Evolutionary conservation across 768 basidiomycete species (phyloP).

Genomic region (Xerocomellus amylosporus): DNA sequence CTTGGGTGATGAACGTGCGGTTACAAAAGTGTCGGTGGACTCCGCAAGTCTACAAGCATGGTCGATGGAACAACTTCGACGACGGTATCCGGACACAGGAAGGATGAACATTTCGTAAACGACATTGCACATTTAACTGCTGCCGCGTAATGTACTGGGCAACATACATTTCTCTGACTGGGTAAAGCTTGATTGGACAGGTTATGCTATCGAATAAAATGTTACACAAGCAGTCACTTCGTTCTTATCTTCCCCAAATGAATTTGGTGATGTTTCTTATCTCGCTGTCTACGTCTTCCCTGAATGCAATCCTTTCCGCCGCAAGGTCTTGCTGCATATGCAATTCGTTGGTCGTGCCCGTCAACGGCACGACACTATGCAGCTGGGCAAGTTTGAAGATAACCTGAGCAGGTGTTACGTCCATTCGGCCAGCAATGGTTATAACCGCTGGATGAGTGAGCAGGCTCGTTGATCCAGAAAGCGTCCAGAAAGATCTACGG

Average conservation of each 20-base stretch:
- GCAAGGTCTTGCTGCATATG: slow-evolving; percentile 70
- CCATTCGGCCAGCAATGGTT: slow-evolving; percentile 43
- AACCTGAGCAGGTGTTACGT: slow-evolving; percentile 61
- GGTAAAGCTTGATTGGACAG: not conserved
- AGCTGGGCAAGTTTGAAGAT: slow-evolving; percentile 68
- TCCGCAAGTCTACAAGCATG: slow-evolving; percentile 10
- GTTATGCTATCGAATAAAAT: not conserved
- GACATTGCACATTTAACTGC: not conserved
- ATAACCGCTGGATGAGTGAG: slow-evolving; percentile 47
- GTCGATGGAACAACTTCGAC: slow-evolving; percentile 27
- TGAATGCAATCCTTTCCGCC: slow-evolving; percentile 37
- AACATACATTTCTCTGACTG: slow-evolving; percentile 3
- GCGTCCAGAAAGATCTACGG: slow-evolving; percentile 80
- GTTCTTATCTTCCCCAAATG: slow-evolving; percentile 28
- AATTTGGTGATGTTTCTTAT: slow-evolving; percentile 25
- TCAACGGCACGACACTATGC: slow-evolving; percentile 66
- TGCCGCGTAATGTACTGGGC: slow-evolving; percentile 3
- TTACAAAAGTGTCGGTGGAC: slow-evolving; percentile 20
- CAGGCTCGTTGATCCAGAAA: slow-evolving; percentile 70
- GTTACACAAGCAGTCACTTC: not conserved
- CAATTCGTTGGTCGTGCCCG: slow-evolving; percentile 64
- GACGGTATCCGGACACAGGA: slow-evolving; percentile 15
- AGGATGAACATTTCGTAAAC: not conserved
- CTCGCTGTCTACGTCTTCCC: slow-evolving; percentile 27
- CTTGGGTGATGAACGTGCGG: slow-evolving; percentile 20